Evolutionary conservation across 805 yeast genomes (phyloP), one percentile per base, ranked within the genome.

Genomic region (Sugiyamaella valdiviana): DNA sequence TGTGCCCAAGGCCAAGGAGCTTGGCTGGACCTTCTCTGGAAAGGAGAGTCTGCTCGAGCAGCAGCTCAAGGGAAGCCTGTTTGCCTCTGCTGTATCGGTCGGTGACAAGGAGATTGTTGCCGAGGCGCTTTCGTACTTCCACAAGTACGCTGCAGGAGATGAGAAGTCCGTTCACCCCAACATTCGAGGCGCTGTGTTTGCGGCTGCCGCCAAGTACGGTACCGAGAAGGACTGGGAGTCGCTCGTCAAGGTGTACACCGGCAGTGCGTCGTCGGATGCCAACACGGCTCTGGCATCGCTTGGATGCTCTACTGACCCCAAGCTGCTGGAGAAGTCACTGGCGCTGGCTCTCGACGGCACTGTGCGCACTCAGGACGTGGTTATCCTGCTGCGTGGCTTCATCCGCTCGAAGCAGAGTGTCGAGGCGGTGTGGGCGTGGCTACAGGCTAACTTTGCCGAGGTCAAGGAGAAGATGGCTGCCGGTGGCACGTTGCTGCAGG

Each of bases 301-400:
- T 42, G 95, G 95, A 59, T 63, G 73, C 54, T 81, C 83, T 59
- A 75, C 71, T 50, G 75, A 78, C 46, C 66, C 71, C 2, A 69
- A 71, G 45, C 66, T 82, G 45, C 70, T 79, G 49, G 68, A 77
- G 58, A 78, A 78, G 71, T 77, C 85, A 5, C 68, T 82, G 23
- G 73, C 67, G 2, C 72, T 73, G 60, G 63, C 82, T 54, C 74
- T 82, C 53, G 78, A 81, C 53, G 82, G 83, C 26, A 70, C 73
- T 38, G 71, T 84, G 51, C 77, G 79, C 57, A 49, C 65, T 9
- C 95, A 86, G 71, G 95, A 86, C 64, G 75, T 83, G 47, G 80
- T 80, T 68, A 75, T 80, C 56, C 95, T 95, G 55, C 73, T 91
- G 79, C 77, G 71, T 52, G 90, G 93, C 39, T 70, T 87, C 71